Conservation (phyloP, 306 rosid genomes). For the Trifolium subterraneum region DNA sequence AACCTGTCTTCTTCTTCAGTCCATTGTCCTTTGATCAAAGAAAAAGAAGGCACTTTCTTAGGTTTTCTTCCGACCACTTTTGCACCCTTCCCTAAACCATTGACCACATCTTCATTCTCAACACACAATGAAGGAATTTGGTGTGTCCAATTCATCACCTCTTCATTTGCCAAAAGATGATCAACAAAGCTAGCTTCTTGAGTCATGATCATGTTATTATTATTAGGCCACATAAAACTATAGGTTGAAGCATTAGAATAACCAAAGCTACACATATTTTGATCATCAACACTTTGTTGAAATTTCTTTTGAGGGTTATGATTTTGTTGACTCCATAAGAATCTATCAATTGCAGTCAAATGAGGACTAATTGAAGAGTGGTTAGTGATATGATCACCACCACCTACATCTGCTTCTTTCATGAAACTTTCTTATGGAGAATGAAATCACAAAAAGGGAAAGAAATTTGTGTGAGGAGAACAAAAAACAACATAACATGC, state of each 20-base stretch:
- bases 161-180: constrained; percentile 41
- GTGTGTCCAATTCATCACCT: constrained; percentile 42
- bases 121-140: constrained; percentile 35
- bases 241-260: constrained; percentile 35
- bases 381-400: constrained; percentile 6
- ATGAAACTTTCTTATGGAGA: constrained; percentile 41
- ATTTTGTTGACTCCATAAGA: constrained; percentile 53
- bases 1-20: constrained; percentile 89
- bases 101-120: constrained; percentile 25
- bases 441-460: constrained; percentile 24
- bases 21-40: constrained; percentile 89
- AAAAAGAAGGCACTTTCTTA: constrained; percentile 44
- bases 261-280: neutral
- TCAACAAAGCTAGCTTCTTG: constrained; percentile 38
- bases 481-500: constrained; percentile 42
- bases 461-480: constrained; percentile 41
- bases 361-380: constrained; percentile 53
- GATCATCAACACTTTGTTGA: constrained; percentile 12
- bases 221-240: constrained; percentile 36
- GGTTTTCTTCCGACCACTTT: constrained; percentile 50
- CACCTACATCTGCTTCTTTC: constrained; percentile 42
- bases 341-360: constrained; percentile 72
- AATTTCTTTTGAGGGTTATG: constrained; percentile 38
- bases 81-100: constrained; percentile 21
- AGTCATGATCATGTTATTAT: neutral